These are phyloP conservation scores for Eutrema salsugineum DNA, from an alignment of 441 rosid species.

Conservation along the genomic window DNA sequence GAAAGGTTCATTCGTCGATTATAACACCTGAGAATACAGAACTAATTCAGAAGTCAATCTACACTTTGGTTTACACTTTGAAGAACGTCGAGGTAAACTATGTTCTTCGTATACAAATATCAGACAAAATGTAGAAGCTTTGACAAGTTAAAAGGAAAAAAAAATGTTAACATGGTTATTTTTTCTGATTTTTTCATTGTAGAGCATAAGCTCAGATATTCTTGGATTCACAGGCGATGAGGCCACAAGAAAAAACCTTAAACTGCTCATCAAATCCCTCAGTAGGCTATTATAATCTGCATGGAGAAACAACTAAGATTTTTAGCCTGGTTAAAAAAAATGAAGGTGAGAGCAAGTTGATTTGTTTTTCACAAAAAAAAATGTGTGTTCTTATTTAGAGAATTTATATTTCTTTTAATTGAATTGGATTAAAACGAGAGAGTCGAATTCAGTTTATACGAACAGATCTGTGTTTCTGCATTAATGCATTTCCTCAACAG, in stretches of 20 bases:
- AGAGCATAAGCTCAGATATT: slow-evolving; percentile 93
- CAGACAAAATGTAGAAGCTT: background rate
- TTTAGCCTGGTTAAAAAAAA: background rate
- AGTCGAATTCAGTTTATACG: slow-evolving; percentile 4
- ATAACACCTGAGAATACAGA: slow-evolving; percentile 92
- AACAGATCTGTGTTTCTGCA: slow-evolving; percentile 5
- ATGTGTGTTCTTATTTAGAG: slow-evolving; percentile 7
- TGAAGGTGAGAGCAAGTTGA: slow-evolving; percentile 29
- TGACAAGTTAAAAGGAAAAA: background rate
- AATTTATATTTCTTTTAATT: background rate
- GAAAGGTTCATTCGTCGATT: slow-evolving; percentile 69
- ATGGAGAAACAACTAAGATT: slow-evolving; percentile 8
- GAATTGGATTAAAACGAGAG: background rate
- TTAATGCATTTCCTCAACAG: slow-evolving; percentile 19
- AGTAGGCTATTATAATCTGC: slow-evolving; percentile 69
- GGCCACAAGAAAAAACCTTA: slow-evolving; percentile 72
- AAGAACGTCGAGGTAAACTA: slow-evolving; percentile 82
- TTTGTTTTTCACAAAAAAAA: background rate
- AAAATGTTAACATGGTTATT: background rate
- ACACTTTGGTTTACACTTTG: slow-evolving; percentile 79
- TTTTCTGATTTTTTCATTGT: slow-evolving; percentile 20
- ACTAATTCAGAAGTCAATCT: slow-evolving; percentile 74
- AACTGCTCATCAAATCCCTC: slow-evolving; percentile 83
- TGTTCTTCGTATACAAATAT: background rate
- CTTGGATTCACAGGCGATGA: slow-evolving; percentile 97